Percentiles rank a stretch among this genome's conserved stretches.
Conservation (phyloP, 495 filamentous ascomycete genomes). For the Echria macrotheca region DNA sequence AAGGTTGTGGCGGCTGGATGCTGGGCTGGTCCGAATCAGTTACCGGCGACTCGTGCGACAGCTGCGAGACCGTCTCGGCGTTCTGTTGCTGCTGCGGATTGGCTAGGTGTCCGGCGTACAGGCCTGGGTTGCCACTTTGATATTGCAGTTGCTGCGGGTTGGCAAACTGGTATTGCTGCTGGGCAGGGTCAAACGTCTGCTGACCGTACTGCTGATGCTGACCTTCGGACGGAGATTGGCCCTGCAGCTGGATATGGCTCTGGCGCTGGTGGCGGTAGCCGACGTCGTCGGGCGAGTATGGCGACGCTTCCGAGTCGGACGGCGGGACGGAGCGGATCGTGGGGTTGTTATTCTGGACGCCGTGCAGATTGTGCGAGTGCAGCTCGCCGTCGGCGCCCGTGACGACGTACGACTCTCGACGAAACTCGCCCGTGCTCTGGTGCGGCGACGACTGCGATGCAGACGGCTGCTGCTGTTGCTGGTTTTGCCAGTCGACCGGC, state of each 20-base stretch:
- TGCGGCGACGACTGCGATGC: slow-evolving; percentile 37
- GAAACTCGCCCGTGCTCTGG: slow-evolving; percentile 38
- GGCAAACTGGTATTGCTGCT: slow-evolving; percentile 29
- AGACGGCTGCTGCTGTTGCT: slow-evolving; percentile 11
- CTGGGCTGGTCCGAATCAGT: slow-evolving; percentile 41
- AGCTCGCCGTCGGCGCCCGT: slow-evolving; percentile 35
- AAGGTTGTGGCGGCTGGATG: slow-evolving; percentile 33
- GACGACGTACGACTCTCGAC: slow-evolving; percentile 30
- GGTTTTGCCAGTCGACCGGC: slow-evolving; percentile 31
- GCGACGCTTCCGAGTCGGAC: slow-evolving; percentile 28
- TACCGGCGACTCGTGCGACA: slow-evolving; percentile 56
- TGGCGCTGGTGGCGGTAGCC: slow-evolving; percentile 38
- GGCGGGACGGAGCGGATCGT: slow-evolving; percentile 39
- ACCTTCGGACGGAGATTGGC: slow-evolving; percentile 20
- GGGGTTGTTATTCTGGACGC: slow-evolving; percentile 23
- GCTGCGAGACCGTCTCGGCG: slow-evolving; percentile 50
- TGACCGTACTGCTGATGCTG: slow-evolving; percentile 33
- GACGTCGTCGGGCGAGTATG: slow-evolving; percentile 38
- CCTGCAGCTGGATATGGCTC: slow-evolving; percentile 31
- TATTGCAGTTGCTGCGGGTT: slow-evolving; percentile 32
- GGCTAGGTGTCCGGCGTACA: slow-evolving; percentile 33
- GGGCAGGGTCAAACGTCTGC: slow-evolving; percentile 30
- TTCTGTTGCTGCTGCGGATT: slow-evolving; percentile 44
- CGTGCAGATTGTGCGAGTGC: slow-evolving; percentile 35
- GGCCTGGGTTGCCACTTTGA: slow-evolving; percentile 26